phyloP scores from a whole-genome alignment of 2,329 filamentous ascomycete species.

The Penicillium thymicola region DNA sequence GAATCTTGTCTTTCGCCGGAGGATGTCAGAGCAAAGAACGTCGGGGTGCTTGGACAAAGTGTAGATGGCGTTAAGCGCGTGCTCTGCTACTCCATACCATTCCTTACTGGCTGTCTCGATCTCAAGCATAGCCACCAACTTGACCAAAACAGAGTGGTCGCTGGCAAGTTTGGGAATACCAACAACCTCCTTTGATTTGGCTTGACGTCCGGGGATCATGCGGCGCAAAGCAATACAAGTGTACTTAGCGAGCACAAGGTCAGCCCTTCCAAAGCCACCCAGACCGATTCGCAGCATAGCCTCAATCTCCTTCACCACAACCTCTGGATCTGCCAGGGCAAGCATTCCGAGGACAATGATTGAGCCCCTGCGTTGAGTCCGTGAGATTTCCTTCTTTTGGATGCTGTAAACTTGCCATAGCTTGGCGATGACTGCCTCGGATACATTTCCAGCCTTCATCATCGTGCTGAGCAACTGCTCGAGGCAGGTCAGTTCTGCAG shows the following conservation, averaged over 20 bases:
- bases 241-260: conserved; percentile 87
- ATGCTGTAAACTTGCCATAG: conserved; percentile 97
- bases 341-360: conserved; percentile 98
- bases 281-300: conserved; percentile 88
- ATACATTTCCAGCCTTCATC: conserved; percentile 90
- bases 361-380: conserved; percentile 81
- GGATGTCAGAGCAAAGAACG: conserved; percentile 83
- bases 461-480: conserved; percentile 94
- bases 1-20: conserved; percentile 77
- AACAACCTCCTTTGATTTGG: conserved; percentile 62
- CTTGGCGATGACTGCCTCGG: conserved; percentile 82
- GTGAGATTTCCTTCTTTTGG: conserved; percentile 88
- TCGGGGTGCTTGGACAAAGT: conserved; percentile 91
- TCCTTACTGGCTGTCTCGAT: conserved; percentile 87
- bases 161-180: conserved; percentile 76
- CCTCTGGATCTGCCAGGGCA: conserved; percentile 84
- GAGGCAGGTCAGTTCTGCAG: conserved; percentile 89
- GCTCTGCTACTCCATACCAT: conserved; percentile 91
- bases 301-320: conserved; percentile 93
- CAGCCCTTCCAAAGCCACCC: conserved; percentile 72
- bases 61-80: conserved; percentile 94
- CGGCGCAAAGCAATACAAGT: conserved; percentile 90
- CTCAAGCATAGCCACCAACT: conserved; percentile 79
- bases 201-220: conserved; percentile 83
- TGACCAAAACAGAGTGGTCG: conserved; percentile 80